Evolutionary conservation across 495 filamentous ascomycete species (phyloP), one percentile per base, ranked within the genome.

Genomic region (Echria macrotheca): DNA sequence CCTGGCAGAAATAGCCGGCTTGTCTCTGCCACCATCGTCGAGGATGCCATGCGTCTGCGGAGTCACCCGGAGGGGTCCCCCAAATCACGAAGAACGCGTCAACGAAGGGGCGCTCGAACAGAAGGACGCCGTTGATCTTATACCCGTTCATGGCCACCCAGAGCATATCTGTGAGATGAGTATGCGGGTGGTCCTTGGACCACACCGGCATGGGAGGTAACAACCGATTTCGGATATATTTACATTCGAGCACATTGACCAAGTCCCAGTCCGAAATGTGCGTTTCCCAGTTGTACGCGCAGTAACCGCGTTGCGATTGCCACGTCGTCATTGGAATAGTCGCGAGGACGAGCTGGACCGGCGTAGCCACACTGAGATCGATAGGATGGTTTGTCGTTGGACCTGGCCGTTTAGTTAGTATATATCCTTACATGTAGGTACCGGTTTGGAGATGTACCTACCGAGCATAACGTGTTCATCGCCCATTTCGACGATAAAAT

Each of bases 1-100:
- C 45, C 18, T 3, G 11, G 14, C 32, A 48, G 28, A 48, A 48
- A 25, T 48, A 48, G n/a, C 45, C 45, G 7, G 21, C 21, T 5
- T 12, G 5, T n/a, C n/a, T 28, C 12, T 48, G n/a, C 45, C 45
- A 48, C 45, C 45, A 48, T 5, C 22, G 44, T 9, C 21, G 14
- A 4, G 24, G 41, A 22, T 23, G 18, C 14, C 18, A 9, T 4
- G 36, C 18, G 11, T 39, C 36, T 9, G 36, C 15, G n/a, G 12
- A 22, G 17, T 8, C 24, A 2, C 14, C 7, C 11, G 44, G 19
- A 6, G 15, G n/a, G 1, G 31, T 25, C 15, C 44, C 44, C 44
- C 44, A 46, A 2, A 46, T 22, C 1, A 46, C 44, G 19, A 46
- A 33, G 23, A 46, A 36, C 4, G 44, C 44, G 4, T 32, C 28